Evolutionary conservation across 441 rosid species (phyloP), one percentile per base, ranked within the genome.

Genomic region (Mallotus japonicus): DNA sequence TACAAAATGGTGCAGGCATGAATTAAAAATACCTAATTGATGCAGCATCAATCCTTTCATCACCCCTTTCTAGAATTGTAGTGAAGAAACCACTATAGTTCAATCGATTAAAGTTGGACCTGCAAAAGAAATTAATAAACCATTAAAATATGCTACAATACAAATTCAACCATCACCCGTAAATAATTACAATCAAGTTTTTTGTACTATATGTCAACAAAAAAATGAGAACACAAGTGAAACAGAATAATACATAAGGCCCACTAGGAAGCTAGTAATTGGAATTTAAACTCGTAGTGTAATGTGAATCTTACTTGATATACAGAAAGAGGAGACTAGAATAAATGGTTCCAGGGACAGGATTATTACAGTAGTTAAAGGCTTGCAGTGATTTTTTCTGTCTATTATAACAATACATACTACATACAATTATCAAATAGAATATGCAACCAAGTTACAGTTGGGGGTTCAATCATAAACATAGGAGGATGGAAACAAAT

Each of bases 61-160:
- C 99, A 59, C 89, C 94, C 79, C 81, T 89, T 84, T 93, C 98
- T 74, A 95, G 83, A 85, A 90, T 82, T 60, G 88, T 89, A 24
- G 97, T 92, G 58, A 85, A 78, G 83, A 95, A 95, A 68, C 85
- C 89, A 79, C 88, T 77, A 75, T 83, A 95, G 75, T 93, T 86
- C 65, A 91, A 82, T 73, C 98, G 84, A 53, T 84, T 87, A 77
- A 90, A 90, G 83, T 91, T 95, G 75, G 99, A 93, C 82, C 99
- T 95, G 81, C 59, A 63, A 78, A 83, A 58, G 59, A 73, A 64
- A 59, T 61, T 19, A 73, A 76, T n/a, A 50, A 58, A 71, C 54
- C 69, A 59, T 59, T 20, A 53, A 61, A 55, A 63, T 15, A 66
- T 64, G 20, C 47, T 51, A 46, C 60, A 44, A 40, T 42, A 64